Evolutionary conservation across 148 eudicot species (phyloP).

Genomic region (Nepenthes mirabilis): DNA sequence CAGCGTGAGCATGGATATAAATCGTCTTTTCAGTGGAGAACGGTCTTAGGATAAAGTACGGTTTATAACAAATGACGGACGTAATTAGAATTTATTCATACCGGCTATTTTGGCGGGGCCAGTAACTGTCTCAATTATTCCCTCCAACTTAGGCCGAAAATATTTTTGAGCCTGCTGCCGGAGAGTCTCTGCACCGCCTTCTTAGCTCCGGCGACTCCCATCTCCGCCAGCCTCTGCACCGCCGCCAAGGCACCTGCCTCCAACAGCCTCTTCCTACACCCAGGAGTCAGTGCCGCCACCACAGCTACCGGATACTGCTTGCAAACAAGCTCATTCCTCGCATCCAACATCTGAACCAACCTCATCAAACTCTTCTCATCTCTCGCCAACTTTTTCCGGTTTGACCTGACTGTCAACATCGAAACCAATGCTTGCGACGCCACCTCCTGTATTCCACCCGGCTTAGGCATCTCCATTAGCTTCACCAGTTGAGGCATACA

Average conservation of each 20-base stretch:
- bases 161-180: slow-evolving; percentile 38
- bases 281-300: slow-evolving; percentile 28
- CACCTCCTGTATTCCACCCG: slow-evolving; percentile 41
- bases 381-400: slow-evolving; percentile 40
- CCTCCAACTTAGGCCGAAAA: slow-evolving; percentile 50
- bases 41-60: too few relatives aligned
- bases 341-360: slow-evolving; percentile 49
- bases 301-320: slow-evolving; percentile 55
- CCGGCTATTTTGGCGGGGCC: slow-evolving; percentile 1
- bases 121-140: slow-evolving; percentile 27
- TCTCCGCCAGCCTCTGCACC: slow-evolving; percentile 37
- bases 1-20: too few relatives aligned
- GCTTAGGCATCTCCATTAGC: slow-evolving; percentile 54
- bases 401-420: slow-evolving; percentile 31
- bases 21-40: too few relatives aligned
- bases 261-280: slow-evolving; percentile 51
- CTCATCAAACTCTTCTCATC: slow-evolving; percentile 58
- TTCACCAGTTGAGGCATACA: slow-evolving; percentile 48
- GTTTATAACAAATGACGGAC: neutral
- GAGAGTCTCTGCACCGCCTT: slow-evolving; percentile 49
- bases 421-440: slow-evolving; percentile 28
- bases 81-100: neutral
- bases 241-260: slow-evolving; percentile 36
- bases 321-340: slow-evolving; percentile 28
- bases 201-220: slow-evolving; percentile 61